Conservation (phyloP, 192 early-diverging fungal genomes). For the Gorgonomyces haynaldii region DNA sequence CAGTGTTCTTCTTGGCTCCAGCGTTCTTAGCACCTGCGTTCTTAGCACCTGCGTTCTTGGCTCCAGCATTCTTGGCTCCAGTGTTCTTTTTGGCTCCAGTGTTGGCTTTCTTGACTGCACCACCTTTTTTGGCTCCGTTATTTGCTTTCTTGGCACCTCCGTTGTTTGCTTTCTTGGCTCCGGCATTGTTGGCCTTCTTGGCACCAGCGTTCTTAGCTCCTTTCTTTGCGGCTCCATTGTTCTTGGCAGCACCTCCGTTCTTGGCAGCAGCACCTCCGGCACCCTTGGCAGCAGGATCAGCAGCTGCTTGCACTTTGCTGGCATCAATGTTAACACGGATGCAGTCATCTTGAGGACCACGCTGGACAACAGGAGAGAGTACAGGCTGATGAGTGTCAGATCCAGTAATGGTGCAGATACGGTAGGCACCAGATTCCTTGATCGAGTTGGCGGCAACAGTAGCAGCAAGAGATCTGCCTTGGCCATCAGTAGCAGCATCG, state of each 20-base stretch:
- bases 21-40: constrained; percentile 2
- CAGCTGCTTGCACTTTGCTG: constrained; percentile 4
- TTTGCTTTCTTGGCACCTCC: constrained; percentile 1
- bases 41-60: constrained; percentile 4
- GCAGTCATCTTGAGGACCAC: constrained; percentile 35
- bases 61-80: background rate
- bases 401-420: constrained; percentile 24
- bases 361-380: constrained; percentile 23
- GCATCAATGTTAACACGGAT: constrained; percentile 20
- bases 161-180: background rate
- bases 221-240: constrained; percentile 1
- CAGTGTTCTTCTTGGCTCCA: constrained; percentile 9
- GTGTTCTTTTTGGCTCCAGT: background rate
- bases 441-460: constrained; percentile 19
- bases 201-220: background rate
- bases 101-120: background rate
- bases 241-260: background rate
- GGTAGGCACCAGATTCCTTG: constrained; percentile 10
- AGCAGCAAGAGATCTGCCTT: constrained; percentile 10
- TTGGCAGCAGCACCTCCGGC: constrained; percentile 1
- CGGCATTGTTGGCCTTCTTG: constrained; percentile 8
- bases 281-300: background rate
- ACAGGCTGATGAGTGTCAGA: constrained; percentile 26
- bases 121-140: no score
- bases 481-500: constrained; percentile 11